Evolutionary conservation across 352 stramenopile species (phyloP).

Genomic region (Paralagenidium karlingii): DNA sequence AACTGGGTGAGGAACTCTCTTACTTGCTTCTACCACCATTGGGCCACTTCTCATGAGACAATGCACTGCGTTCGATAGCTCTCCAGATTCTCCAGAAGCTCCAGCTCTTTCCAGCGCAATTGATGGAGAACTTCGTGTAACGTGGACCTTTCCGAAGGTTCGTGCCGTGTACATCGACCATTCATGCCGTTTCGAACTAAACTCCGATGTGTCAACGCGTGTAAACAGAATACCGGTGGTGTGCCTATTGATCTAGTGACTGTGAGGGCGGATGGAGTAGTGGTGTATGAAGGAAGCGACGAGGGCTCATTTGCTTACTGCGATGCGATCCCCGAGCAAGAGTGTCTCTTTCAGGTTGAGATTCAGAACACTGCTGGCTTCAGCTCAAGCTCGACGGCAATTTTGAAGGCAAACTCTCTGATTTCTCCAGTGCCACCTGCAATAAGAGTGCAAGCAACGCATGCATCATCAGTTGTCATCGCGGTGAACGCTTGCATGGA

Average conservation of each 20-base stretch:
- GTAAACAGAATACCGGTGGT: slow-evolving; percentile 23
- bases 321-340: slow-evolving; percentile 5
- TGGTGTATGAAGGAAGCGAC: slow-evolving; percentile 10
- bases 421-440: slow-evolving; percentile 4
- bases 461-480: slow-evolving; percentile 6
- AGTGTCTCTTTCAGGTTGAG: slow-evolving; percentile 27
- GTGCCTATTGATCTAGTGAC: slow-evolving; percentile 18
- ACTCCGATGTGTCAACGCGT: not conserved
- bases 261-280: slow-evolving; percentile 13
- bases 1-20: slow-evolving; percentile 12
- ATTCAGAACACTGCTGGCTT: slow-evolving; percentile 26
- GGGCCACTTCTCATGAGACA: no score
- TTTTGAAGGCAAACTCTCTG: slow-evolving; percentile 12
- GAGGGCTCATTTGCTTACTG: slow-evolving; percentile 22
- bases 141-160: slow-evolving; percentile 24
- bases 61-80: slow-evolving; percentile 6
- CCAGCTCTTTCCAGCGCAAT: slow-evolving; percentile 10
- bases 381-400: slow-evolving; percentile 7
- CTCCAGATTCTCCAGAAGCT: slow-evolving; percentile 8
- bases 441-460: slow-evolving; percentile 4
- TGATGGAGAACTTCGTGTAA: slow-evolving; percentile 19
- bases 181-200: not conserved
- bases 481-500: slow-evolving; percentile 4
- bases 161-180: not conserved
- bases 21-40: no score